Evolutionary conservation across 345 rosid species (phyloP), one percentile per base, ranked within the genome.

Genomic region (Pseudoturritis turrita): DNA sequence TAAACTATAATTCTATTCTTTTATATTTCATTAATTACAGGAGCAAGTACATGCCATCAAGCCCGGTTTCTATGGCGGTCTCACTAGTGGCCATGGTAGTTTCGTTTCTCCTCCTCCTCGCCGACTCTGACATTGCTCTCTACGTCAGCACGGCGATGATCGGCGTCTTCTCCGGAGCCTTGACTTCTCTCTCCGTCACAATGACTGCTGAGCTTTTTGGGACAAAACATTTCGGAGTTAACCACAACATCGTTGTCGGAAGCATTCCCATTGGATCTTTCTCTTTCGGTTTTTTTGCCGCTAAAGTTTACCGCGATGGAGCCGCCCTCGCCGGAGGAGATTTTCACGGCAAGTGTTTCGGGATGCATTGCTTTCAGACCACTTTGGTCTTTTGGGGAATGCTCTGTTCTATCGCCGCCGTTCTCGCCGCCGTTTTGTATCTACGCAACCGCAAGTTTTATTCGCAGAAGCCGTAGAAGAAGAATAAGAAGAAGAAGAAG

Each of bases 241-340:
- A 95, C 76, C 99, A 95, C 33, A 95, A 95, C 63, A 70, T 95
- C 0, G 78, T 95, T 45, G 90, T 94, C 6, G 82, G 84, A 0
- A 90, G 81, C 68, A 95, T 95, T 63, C 97, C 99, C 2, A 43
- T 95, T 2, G 99, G 99, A 2, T 89, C 97, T 15, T 88, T 87
- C 23, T 6, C 80, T 12, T 95, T 85, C 15, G 99, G 99, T 6
- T 83, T 78, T 29, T 35, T 82, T 2, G 99, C 99, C 1, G 96
- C 96, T 10, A 44, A 85, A 17, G 44, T 83, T 35, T 95, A 94
- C 78, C 90, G 31, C 70, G 71, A 70, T 47, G 78, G 81, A 77
- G 76, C 65, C 0, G 10, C 62, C 11, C 75, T 47, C 3, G 35
- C 25, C 4, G 66, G 64, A 18, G 71, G 70, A 26, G 63, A 66